Base-by-base conservation (phyloP, 2,329 filamentous ascomycete genomes). In the Aspergillus hiratsukae region DNA sequence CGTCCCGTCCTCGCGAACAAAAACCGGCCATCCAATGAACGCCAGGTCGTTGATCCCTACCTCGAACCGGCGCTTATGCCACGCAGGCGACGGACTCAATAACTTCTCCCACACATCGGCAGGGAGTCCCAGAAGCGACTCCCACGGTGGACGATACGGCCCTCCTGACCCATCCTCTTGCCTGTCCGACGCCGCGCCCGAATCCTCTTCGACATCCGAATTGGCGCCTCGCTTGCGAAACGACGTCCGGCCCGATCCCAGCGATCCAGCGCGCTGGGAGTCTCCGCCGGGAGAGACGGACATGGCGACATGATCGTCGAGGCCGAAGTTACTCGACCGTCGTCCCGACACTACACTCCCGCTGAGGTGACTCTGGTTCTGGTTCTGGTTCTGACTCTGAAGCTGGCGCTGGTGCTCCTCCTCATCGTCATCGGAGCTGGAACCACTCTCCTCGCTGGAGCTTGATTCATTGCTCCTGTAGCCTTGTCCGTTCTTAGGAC, bases 61-160 rank as follows among this genome's bases (percentile, higher is more conserved):
- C 70, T 96, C 89, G 67, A 96, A 96, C 25, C 86, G 83, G 64
- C 82, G 85, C 76, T 93, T 95, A 75, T 94, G 88, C 71, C 89
- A 91, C 8, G 87, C 83, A 11, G 85, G 81, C 8, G 85, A 84
- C 0, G 91, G 91, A 1, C 88, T 91, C 54, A 96, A 72, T 50
- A 96, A 82, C 61, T 88, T 90, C 65, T 90, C 90, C 58, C 96
- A 82, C 48, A 91, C 88, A 59, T 87, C 85, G n/a, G 87, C 87
- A 2, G 85, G 83, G 56, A 91, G 86, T 1, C 88, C 89, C 51
- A 89, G 82, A 19, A 94, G 81, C 52, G 85, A 83, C 69, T 93
- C 75, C 74, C 75, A 78, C 1, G 73, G 67, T 1, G 70, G 66
- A 2, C 66, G 63, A 23, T 59, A 65, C 46, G 61, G 60, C 31